Evolutionary conservation across 2,329 filamentous ascomycete genomes (phyloP), one percentile per base, ranked within the genome.

Genomic region (Parafenestella ontariensis): DNA sequence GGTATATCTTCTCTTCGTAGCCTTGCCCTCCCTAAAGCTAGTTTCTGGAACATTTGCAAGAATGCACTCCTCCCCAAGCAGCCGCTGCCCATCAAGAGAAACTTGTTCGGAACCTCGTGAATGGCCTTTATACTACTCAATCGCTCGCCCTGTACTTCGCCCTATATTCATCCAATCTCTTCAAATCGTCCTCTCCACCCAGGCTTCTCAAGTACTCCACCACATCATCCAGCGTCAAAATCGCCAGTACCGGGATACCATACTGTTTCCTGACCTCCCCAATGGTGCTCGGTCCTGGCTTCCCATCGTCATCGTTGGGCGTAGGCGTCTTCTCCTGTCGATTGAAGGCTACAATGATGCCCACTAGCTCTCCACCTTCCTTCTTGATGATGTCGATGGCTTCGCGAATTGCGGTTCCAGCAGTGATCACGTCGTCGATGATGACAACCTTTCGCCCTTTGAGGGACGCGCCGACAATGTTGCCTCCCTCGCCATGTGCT

Each of bases 381-480:
- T 86, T 86, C 67, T 87, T 84, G 73, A 98, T 96, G 76, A 96
- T 95, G 49, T 87, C 87, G 56, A 98, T 92, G 13, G 94, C 92
- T 76, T 98, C 93, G 54, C 92, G 85, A 80, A 97, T 93, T 36
- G 95, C 95, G 1, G 93, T 98, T 24, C 95, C 95, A 0, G 92
- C 94, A 1, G 93, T 97, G 70, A 98, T 94, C 52, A 99, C 94
- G 78, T 98, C 95, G 81, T 99, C 95, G 36, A 99, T 89, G 65
- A 99, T 90, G 29, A 99, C 83, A 15, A 97, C 87, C 56, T 85
- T 86, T 84, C 95, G 93, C 49, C 91, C 93, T 78, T 90, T 89
- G 69, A 98, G 81, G 6, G 89, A 84, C 26, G 92, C 90, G 10
- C 95, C 95, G 13, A 98, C 93, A 69, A 98, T 96, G 74, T 86